Base-by-base conservation (phyloP, 148 eudicot species). In the Oxyria digyna region DNA sequence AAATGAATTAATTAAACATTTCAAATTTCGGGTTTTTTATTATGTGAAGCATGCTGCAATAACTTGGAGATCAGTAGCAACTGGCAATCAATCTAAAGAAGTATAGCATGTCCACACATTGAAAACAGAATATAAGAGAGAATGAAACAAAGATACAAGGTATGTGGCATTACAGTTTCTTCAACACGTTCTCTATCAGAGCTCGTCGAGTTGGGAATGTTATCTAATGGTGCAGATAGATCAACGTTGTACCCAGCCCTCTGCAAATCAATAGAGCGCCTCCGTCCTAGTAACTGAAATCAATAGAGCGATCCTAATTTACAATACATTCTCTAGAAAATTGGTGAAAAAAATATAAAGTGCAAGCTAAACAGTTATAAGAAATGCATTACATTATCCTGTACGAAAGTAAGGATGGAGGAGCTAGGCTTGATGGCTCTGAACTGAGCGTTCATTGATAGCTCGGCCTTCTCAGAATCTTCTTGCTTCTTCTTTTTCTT, bases 361-460 rank as follows among this genome's bases (percentile, higher is more conserved):
- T 12, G 31, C n/a, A 29, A 68, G 4, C 27, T 50, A 41, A 66
- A 57, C 63, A 38, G 33, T 57, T 35, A n/a, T n/a, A 52, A 21
- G 37, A 18, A 74, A 21, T 43, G 35, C 17, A 6, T 76, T 87
- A 93, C 98, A 82, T 93, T 93, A 42, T 87, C 89, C 66, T 89
- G 85, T 54, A 93, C 96, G 76, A 84, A 93, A 49, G 88, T 72
- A 72, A 89, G 82, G 65, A 93, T 84, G 57, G 94, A 93, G 31
- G 87, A 81, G 67, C 88, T 87, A 40, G 98, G 96, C 45, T 68
- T 74, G 69, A 93, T 93, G n/a, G 98, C 98, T 78, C 96, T 94
- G 69, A 93, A 93, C 68, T 89, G 87, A 20, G 98, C 98, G 84
- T 89, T 93, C 80, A 35, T 78, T 69, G 98, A 93, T 73, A 87